Evolutionary conservation across 768 basidiomycete genomes (phyloP), one percentile per base, ranked within the genome.

Genomic region (Boletus sensibilis): DNA sequence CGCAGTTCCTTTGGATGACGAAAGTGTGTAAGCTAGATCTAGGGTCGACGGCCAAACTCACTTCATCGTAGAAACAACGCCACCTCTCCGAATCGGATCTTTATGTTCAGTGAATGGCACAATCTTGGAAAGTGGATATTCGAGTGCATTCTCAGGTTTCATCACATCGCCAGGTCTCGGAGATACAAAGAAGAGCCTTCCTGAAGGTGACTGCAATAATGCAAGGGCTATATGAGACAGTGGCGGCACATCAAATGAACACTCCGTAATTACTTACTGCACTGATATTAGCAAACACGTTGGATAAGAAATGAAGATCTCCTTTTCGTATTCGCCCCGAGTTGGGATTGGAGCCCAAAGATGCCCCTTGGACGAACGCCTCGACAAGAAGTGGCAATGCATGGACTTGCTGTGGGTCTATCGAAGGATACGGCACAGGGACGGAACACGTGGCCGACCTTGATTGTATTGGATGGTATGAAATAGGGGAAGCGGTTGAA

Each of bases 201-300:
- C 95, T 20, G 79, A 72, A 1, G 87, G 86, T 11, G 86, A 79
- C 93, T 96, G 58, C 33, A 21, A 56, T 7, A 38, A 46, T 47
- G 37, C 27, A 39, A 41, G 34, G 2, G n/a, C 34, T 45, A 34
- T 43, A 31, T 50, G 63, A 52, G 48, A 43, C 25, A 23, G 49
- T 43, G 35, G 41, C 6, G n/a, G 34, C 29, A 47, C 33, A 31
- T 8, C 37, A 49, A 50, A 55, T 21, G 47, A 47, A 25, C 7
- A 8, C 35, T 21, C 27, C 44, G 29, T 27, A 20, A 38, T 21
- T 13, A 77, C 86, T 66, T 67, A 94, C 95, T 61, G 83, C 81
- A 50, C 83, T 89, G 53, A 97, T 72, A 68, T 98, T 98, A 12
- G 94, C 94, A 67, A 98, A 97, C 13, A 98, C 96, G 60, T 88